These are phyloP conservation scores for Haberlea rhodopensis DNA, from an alignment of 257 asterid genomes.

Conservation along the genomic window DNA sequence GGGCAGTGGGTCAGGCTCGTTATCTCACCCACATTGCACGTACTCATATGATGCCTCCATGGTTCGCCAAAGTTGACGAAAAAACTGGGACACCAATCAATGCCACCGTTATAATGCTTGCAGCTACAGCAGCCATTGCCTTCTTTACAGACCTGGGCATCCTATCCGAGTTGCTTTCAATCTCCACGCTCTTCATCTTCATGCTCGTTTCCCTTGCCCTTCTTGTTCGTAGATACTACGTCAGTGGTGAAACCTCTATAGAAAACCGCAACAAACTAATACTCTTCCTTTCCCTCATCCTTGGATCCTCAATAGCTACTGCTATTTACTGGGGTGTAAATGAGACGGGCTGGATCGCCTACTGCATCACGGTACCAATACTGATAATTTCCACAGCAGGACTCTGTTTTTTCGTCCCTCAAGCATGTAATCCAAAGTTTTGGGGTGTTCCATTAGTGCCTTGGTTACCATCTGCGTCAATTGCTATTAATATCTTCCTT, in stretches of 20 bases:
- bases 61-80: slow-evolving; percentile 46
- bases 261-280: slow-evolving; percentile 36
- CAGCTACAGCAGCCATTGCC: slow-evolving; percentile 45
- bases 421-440: slow-evolving; percentile 41
- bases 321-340: slow-evolving; percentile 44
- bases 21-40: slow-evolving; percentile 62
- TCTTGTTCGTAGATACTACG: slow-evolving; percentile 54
- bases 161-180: slow-evolving; percentile 40
- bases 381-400: slow-evolving; percentile 44
- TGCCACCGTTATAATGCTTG: slow-evolving; percentile 46
- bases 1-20: slow-evolving; percentile 60
- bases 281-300: slow-evolving; percentile 27
- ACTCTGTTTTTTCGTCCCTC: slow-evolving; percentile 40
- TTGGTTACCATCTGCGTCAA: slow-evolving; percentile 57
- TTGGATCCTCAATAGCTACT: slow-evolving; percentile 42
- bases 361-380: slow-evolving; percentile 45
- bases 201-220: slow-evolving; percentile 52
- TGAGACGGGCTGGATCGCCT: slow-evolving; percentile 43
- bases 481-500: slow-evolving; percentile 44
- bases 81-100: slow-evolving; percentile 51
- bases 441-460: slow-evolving; percentile 75
- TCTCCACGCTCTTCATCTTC: slow-evolving; percentile 53
- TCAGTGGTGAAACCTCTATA: slow-evolving; percentile 36
- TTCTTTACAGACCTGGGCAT: slow-evolving; percentile 45
- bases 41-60: slow-evolving; percentile 63